Percentiles rank a stretch among this genome's conserved stretches.
Conservation (phyloP, 306 rosid genomes). For the Myrica gale region DNA sequence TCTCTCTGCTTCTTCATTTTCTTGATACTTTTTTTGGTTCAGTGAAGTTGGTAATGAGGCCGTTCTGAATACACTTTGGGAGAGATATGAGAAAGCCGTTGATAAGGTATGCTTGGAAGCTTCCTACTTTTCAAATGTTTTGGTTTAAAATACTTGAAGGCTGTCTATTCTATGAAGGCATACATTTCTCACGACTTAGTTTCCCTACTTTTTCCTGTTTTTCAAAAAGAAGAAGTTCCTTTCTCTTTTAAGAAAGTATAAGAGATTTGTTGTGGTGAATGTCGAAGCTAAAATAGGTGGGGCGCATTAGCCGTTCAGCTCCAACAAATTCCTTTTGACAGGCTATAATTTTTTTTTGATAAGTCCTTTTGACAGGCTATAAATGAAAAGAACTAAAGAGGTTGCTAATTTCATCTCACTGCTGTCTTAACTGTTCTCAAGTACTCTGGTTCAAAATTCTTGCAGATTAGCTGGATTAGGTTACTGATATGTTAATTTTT, state of each 20-base stretch:
- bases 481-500: background rate
- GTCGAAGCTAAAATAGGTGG: background rate
- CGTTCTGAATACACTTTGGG: slow-evolving; percentile 83
- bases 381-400: background rate
- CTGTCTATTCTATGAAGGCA: background rate
- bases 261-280: background rate
- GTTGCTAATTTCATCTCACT: background rate
- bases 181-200: background rate
- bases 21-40: slow-evolving; percentile 13
- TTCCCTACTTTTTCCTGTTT: background rate
- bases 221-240: background rate
- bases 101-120: slow-evolving; percentile 69
- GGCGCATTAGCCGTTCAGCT: background rate
- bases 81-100: slow-evolving; percentile 62
- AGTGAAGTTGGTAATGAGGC: slow-evolving; percentile 94
- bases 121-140: slow-evolving; percentile 7
- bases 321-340: background rate
- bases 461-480: background rate
- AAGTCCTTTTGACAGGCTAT: background rate
- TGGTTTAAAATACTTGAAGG: slow-evolving; percentile 6
- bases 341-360: too few species aligned
- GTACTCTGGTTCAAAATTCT: background rate
- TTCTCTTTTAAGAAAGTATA: background rate
- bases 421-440: slow-evolving; percentile 1
- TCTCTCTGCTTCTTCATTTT: slow-evolving; percentile 22